Percentiles rank a stretch among this genome's conserved stretches.
These are phyloP conservation scores for Cydonia oblonga DNA, from an alignment of 331 rosid species.

Conservation along the genomic window DNA sequence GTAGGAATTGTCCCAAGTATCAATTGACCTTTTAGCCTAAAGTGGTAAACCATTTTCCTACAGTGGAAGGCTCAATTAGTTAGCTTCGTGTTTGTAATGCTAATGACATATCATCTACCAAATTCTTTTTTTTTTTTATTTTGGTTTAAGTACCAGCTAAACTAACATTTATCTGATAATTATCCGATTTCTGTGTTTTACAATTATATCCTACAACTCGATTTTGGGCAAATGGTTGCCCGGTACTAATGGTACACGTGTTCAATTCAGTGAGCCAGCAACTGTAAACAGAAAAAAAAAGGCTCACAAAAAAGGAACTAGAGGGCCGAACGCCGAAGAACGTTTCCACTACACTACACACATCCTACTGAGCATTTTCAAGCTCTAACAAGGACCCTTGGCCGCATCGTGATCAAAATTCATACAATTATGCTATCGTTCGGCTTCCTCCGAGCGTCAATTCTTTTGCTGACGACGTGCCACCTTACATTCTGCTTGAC, in stretches of 20 bases:
- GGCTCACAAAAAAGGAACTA: constrained; percentile 14
- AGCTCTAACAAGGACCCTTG: neutral
- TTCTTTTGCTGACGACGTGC: constrained; percentile 1
- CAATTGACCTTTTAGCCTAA: constrained; percentile 10
- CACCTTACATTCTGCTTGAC: constrained; percentile 14
- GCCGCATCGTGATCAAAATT: neutral
- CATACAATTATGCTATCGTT: neutral
- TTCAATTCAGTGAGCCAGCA: too few species aligned
- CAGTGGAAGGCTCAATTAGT: neutral
- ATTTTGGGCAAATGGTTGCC: neutral
- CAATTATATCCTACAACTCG: constrained; percentile 6
- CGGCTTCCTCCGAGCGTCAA: constrained; percentile 8
- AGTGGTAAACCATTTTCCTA: neutral
- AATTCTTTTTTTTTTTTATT: too few species aligned
- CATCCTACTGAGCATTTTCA: neutral
- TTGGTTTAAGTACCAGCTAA: neutral
- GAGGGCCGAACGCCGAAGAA: too few species aligned
- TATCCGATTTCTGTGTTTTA: constrained; percentile 21
- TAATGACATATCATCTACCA: neutral
- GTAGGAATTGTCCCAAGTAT: constrained; percentile 38
- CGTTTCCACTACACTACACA: constrained; percentile 6
- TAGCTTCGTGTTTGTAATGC: neutral
- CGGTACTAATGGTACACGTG: constrained; percentile 11
- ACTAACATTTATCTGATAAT: constrained; percentile 16
- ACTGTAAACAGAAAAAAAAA: too few species aligned